A percentile compares a stretch with the other conserved stretches of the same genome.
These are phyloP conservation scores for Lepidium didymum DNA, from an alignment of 345 rosid species.

Conservation along the genomic window DNA sequence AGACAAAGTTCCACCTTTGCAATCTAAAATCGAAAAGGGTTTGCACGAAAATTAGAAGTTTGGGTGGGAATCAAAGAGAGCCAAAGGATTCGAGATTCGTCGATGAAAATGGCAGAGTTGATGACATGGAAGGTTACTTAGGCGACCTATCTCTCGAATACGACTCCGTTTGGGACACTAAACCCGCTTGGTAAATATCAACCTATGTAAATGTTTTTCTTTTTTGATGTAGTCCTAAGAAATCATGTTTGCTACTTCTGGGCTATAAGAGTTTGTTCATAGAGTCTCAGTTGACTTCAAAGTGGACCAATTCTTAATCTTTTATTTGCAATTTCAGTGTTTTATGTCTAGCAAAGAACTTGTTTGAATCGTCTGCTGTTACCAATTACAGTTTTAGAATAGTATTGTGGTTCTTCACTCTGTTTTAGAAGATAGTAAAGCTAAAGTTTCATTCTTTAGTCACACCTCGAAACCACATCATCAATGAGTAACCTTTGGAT, in stretches of 20 bases:
- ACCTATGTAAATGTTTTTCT: background rate
- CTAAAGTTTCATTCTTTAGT: background rate
- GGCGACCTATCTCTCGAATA: constrained; percentile 85
- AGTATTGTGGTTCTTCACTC: background rate
- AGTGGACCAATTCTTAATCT: too few species aligned
- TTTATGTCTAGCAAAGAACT: background rate
- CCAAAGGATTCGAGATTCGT: constrained; percentile 43
- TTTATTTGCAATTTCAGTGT: background rate
- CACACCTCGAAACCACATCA: background rate
- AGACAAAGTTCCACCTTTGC: background rate
- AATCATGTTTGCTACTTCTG: too few species aligned
- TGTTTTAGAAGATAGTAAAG: background rate
- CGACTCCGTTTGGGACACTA: constrained; percentile 99
- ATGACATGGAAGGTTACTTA: constrained; percentile 87
- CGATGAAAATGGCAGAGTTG: constrained; percentile 60
- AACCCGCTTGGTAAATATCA: constrained; percentile 65
- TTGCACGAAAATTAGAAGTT: constrained; percentile 28
- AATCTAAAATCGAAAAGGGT: constrained; percentile 7
- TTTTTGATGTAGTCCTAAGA: background rate
- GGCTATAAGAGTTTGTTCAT: background rate
- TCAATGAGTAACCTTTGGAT: background rate
- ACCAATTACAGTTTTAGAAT: background rate
- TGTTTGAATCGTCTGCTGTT: background rate
- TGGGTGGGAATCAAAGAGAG: constrained; percentile 38
- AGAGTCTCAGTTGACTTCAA: background rate